Conservation (phyloP, 2,329 filamentous ascomycete species). For the Chrysoporthe cubensis region DNA sequence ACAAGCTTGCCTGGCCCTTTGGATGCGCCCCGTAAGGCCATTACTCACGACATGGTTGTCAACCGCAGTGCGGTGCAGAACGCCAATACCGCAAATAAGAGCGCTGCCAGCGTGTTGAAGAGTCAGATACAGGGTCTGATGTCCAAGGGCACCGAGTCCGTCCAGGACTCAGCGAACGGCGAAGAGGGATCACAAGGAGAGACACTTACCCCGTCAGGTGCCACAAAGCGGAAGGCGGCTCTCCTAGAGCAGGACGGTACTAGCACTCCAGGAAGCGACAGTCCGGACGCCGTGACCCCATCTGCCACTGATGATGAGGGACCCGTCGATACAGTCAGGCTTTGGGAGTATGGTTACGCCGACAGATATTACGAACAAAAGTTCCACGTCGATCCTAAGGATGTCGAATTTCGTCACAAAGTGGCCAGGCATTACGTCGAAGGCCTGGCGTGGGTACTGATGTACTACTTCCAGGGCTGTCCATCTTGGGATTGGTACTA, state of each 20-base stretch:
- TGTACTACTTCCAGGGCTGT: constrained; percentile 98
- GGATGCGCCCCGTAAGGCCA: constrained; percentile 46
- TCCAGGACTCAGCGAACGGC: constrained; percentile 23
- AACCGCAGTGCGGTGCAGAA: constrained; percentile 69
- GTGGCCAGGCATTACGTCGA: constrained; percentile 93
- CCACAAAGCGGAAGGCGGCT: constrained; percentile 79
- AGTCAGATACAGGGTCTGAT: constrained; percentile 67
- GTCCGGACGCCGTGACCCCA: constrained; percentile 47
- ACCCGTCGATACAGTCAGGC: constrained; percentile 77
- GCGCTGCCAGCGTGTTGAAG: constrained; percentile 86
- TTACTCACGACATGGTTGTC: constrained; percentile 88
- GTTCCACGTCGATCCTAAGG: constrained; percentile 80
- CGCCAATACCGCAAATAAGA: constrained; percentile 87
- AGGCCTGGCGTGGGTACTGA: constrained; percentile 90
- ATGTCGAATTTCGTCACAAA: constrained; percentile 84
- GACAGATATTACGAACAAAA: constrained; percentile 98
- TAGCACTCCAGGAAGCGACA: constrained; percentile 61
- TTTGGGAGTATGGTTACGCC: constrained; percentile 95
- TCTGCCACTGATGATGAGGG: constrained; percentile 60
- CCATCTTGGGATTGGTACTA: constrained; percentile 99
- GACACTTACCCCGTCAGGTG: constrained; percentile 51
- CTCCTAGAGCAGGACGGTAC: constrained; percentile 64
- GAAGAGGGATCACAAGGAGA: constrained; percentile 33
- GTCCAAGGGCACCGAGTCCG: constrained; percentile 30
- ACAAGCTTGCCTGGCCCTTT: constrained; percentile 57